Evolutionary conservation across 768 basidiomycete genomes (phyloP), one percentile per base, ranked within the genome.

Genomic region (Xerocomellus dryophilus): DNA sequence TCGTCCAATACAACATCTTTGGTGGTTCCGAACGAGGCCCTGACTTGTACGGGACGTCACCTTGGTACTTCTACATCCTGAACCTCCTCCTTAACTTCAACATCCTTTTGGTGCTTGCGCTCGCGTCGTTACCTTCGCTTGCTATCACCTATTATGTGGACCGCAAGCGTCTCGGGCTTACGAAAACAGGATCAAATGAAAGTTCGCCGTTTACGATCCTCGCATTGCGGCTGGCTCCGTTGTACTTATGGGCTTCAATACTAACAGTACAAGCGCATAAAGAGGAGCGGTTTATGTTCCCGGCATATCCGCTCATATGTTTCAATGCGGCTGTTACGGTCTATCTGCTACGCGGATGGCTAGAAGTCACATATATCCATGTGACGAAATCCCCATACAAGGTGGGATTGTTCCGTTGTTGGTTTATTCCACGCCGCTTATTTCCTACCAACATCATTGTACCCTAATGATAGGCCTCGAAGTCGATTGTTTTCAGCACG

Each of bases 261-360:
- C 73, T 99, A 60, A 84, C 83, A 5, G 61, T 77, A 3, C 96
- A 98, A 72, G 75, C 88, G 2, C 97, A 99, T 73, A 99, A 99
- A 73, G 97, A 99, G 71, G 97, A 99, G 67, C 80, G 97, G n/a
- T 99, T 99, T 75, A 89, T 98, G 85, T 98, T 86, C 71, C 96
- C 97, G 1, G 87, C 83, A 2, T 98, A 96, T 68, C 90, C 93
- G 2, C 70, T 98, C 31, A 71, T 98, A 43, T 93, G 92, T 66
- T 93, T 98, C 74, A 98, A 98, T 65, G 96, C 94, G 1, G 91
- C 93, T 5, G 85, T 94, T n/a, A 78, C 86, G 12, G 59, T 96
- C 11, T 98, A 90, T 68, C 77, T 99, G 40, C 61, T 89, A 14
- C 82, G 93, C 54, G 94, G 93, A 12, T 93, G 88, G 91, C 69